Base-by-base conservation (phyloP, 1,284 basidiomycete genomes). In the Sparassis latifolia region DNA sequence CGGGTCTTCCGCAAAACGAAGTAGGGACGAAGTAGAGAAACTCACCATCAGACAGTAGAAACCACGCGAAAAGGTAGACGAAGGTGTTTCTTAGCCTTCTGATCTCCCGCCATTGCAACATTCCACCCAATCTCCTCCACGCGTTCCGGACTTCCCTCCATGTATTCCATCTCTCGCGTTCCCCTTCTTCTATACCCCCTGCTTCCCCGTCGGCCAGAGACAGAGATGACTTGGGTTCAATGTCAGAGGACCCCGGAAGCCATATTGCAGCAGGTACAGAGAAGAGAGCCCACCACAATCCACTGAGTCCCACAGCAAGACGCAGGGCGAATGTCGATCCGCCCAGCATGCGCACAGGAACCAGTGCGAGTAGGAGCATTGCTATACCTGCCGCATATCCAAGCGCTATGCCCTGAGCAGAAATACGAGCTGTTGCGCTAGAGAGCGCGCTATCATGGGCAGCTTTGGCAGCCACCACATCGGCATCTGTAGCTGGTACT, bases 1-100 rank as follows among this genome's bases (percentile, higher is more conserved):
- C 20, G 20, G 20, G 20, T 20, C 20, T 20, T 20, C 20, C 20
- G 20, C 20, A 20, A 20, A 20, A 20, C 20, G 20, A 20, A 20
- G 20, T 20, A 20, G 20, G 20, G 20, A 20, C 20, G 20, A 20
- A 20, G 20, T 20, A 20, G 20, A 20, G 33, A 42, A 31, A 64
- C 78, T 47, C 47, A 89, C 90, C 90, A 62, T 96, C 92, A 0
- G 89, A 92, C 32, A 97, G 78, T 10, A 96, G 76, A 63, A 96
- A 92, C 92, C 93, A 96, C 0, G 93, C 89, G 3, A 84, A 77
- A 39, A 96, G 82, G 61, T 91, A 95, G 52, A 78, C 76, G 72
- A 94, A 97, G 0, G 92, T 90, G 61, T 92, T 86, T 35, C 77
- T 75, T n/a, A 95, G 71, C 52, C 77, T 77, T 64, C 76, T 77